phyloP scores from a whole-genome alignment of 768 basidiomycete species.

The Saitozyma podzolica region DNA sequence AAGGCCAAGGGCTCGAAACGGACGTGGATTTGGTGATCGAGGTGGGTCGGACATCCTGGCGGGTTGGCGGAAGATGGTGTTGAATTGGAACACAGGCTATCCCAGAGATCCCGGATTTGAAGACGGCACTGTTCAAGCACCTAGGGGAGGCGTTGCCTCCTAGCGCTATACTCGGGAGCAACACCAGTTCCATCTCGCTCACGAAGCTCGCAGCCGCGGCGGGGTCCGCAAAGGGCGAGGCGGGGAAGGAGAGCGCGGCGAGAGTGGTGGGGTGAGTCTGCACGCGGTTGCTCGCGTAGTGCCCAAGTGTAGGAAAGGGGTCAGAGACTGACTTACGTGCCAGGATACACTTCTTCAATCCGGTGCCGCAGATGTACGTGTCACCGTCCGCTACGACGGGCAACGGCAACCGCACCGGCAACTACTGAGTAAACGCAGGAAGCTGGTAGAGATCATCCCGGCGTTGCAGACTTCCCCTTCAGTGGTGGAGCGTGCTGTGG shows the following conservation, averaged over 20 bases:
- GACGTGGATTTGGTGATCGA: constrained; percentile 92
- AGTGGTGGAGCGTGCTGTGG: constrained; percentile 71
- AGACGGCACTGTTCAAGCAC: constrained; percentile 71
- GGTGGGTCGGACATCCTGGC: constrained; percentile 55
- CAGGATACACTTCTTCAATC: constrained; percentile 95
- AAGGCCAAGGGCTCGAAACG: constrained; percentile 52
- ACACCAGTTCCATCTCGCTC: constrained; percentile 92
- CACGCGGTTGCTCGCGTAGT: background rate
- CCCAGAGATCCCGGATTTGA: constrained; percentile 76
- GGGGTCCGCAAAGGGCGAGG: constrained; percentile 67
- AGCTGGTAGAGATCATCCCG: constrained; percentile 92
- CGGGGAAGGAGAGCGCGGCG: constrained; percentile 58
- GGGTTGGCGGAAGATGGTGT: background rate
- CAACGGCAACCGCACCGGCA: background rate
- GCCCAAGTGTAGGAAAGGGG: background rate
- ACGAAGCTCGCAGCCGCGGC: constrained; percentile 88
- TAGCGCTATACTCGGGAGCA: constrained; percentile 79
- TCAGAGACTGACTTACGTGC: constrained; percentile 1
- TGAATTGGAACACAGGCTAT: constrained; percentile 63
- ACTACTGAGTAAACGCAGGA: constrained; percentile 57
- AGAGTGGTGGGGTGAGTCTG: constrained; percentile 66
- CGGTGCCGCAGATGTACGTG: constrained; percentile 86
- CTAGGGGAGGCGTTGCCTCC: constrained; percentile 70
- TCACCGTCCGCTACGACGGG: background rate
- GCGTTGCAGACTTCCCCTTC: constrained; percentile 83